phyloP scores from a whole-genome alignment of 352 stramenopile genomes.

The Aphanomyces astaci region DNA sequence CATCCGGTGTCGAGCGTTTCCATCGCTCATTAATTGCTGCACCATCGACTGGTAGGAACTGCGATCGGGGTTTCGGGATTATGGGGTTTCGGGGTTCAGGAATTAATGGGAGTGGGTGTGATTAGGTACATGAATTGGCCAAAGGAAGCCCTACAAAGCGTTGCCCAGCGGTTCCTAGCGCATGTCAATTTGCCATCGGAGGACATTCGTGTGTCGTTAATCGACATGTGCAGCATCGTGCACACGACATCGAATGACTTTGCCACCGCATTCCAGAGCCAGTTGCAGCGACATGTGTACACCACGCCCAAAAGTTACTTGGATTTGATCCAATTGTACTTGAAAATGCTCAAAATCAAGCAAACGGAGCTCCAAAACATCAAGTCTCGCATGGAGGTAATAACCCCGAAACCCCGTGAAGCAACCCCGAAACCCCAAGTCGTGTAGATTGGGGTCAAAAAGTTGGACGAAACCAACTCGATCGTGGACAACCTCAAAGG shows the following conservation, averaged over 20 bases:
- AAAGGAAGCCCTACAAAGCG: slow-evolving; percentile 83
- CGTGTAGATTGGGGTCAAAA: slow-evolving; percentile 84
- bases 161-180: slow-evolving; percentile 82
- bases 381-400: slow-evolving; percentile 73
- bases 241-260: slow-evolving; percentile 88
- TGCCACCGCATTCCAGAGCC: slow-evolving; percentile 79
- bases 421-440: no score
- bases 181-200: slow-evolving; percentile 71
- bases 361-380: slow-evolving; percentile 72
- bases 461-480: slow-evolving; percentile 91
- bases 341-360: slow-evolving; percentile 88
- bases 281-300: slow-evolving; percentile 89
- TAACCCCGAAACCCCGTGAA: slow-evolving; percentile 8
- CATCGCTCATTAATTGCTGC: slow-evolving; percentile 93
- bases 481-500: slow-evolving; percentile 90
- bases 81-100: no score
- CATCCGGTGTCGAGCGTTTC: slow-evolving; percentile 89
- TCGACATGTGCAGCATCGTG: slow-evolving; percentile 89
- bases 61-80: no score
- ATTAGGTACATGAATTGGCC: slow-evolving; percentile 88
- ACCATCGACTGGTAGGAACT: slow-evolving; percentile 92
- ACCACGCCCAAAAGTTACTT: slow-evolving; percentile 96
- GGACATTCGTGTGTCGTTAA: slow-evolving; percentile 59
- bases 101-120: no score
- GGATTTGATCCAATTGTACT: slow-evolving; percentile 92